Conservation (phyloP, 768 basidiomycete species). For the Tulasnella sp. region DNA sequence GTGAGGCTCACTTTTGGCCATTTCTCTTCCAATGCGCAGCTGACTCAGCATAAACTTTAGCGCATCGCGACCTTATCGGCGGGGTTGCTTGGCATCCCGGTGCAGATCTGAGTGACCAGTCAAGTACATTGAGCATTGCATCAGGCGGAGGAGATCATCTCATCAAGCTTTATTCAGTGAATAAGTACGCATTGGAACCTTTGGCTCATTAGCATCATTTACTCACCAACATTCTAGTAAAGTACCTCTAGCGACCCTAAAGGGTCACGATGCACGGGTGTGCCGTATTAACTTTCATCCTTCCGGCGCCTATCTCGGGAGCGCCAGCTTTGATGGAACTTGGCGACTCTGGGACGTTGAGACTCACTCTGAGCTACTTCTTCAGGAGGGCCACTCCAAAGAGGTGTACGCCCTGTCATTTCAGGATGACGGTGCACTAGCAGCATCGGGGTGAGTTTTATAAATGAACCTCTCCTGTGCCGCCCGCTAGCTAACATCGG, state of each 20-base stretch:
- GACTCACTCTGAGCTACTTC: slow-evolving; percentile 65
- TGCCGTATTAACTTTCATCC: slow-evolving; percentile 96
- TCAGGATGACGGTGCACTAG: slow-evolving; percentile 87
- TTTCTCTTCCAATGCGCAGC: not conserved
- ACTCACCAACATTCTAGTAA: slow-evolving; percentile 43
- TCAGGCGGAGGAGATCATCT: slow-evolving; percentile 84
- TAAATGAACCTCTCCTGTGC: too few species aligned
- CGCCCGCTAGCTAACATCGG: not conserved
- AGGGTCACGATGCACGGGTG: slow-evolving; percentile 83
- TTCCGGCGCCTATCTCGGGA: slow-evolving; percentile 85
- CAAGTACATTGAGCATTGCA: slow-evolving; percentile 65
- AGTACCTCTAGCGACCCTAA: slow-evolving; percentile 69
- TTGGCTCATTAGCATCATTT: not conserved
- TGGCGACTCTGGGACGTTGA: slow-evolving; percentile 96
- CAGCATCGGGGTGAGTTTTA: slow-evolving; percentile 73
- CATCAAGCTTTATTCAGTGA: slow-evolving; percentile 82
- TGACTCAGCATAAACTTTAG: slow-evolving; percentile 29
- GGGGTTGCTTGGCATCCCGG: slow-evolving; percentile 97
- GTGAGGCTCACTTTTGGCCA: slow-evolving; percentile 28
- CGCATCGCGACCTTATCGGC: slow-evolving; percentile 83
- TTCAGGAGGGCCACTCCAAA: slow-evolving; percentile 96
- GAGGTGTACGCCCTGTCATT: slow-evolving; percentile 96
- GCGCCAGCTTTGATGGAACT: slow-evolving; percentile 92
- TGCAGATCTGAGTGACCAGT: slow-evolving; percentile 63
- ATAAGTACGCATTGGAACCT: slow-evolving; percentile 43